Percentiles rank a stretch among this genome's conserved stretches.
These are phyloP conservation scores for Termitomyces sp. DNA, from an alignment of 768 basidiomycete genomes.

Conservation along the genomic window DNA sequence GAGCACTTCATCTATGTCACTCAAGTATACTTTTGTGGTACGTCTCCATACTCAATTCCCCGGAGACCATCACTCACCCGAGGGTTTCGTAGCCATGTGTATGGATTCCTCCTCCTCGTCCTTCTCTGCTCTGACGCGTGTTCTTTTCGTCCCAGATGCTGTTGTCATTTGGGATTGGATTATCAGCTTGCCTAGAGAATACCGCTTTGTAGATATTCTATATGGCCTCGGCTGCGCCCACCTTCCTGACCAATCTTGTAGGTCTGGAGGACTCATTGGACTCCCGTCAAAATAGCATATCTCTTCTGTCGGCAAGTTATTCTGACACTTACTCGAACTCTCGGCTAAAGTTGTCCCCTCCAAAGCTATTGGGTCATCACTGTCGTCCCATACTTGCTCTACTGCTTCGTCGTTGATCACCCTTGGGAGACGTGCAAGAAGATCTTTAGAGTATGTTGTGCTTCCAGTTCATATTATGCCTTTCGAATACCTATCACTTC, in stretches of 20 bases:
- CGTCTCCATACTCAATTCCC: slow-evolving; percentile 29
- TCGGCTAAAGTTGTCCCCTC: slow-evolving; percentile 9
- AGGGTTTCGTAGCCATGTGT: slow-evolving; percentile 62
- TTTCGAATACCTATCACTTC: background rate
- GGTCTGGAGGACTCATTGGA: slow-evolving; percentile 84
- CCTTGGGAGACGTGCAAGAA: slow-evolving; percentile 55
- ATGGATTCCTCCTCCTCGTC: slow-evolving; percentile 23
- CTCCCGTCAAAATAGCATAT: slow-evolving; percentile 78
- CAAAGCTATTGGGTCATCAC: slow-evolving; percentile 77
- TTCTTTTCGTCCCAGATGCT: slow-evolving; percentile 49
- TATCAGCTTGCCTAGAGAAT: slow-evolving; percentile 72
- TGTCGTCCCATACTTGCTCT: slow-evolving; percentile 75
- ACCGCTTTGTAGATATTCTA: slow-evolving; percentile 54
- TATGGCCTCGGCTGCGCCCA: slow-evolving; percentile 14
- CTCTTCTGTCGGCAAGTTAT: slow-evolving; percentile 72
- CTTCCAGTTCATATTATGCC: background rate
- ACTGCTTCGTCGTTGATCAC: slow-evolving; percentile 71
- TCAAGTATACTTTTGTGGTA: slow-evolving; percentile 85
- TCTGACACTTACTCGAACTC: slow-evolving; percentile 8
- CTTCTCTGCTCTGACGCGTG: slow-evolving; percentile 21
- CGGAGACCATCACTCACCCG: slow-evolving; percentile 22
- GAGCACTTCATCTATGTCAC: slow-evolving; percentile 76
- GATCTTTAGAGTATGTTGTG: slow-evolving; percentile 54
- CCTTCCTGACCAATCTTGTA: slow-evolving; percentile 23
- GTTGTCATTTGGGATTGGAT: slow-evolving; percentile 86